Evolutionary conservation across 495 filamentous ascomycete genomes (phyloP).

Genomic region (Aspergillus taichungensis): DNA sequence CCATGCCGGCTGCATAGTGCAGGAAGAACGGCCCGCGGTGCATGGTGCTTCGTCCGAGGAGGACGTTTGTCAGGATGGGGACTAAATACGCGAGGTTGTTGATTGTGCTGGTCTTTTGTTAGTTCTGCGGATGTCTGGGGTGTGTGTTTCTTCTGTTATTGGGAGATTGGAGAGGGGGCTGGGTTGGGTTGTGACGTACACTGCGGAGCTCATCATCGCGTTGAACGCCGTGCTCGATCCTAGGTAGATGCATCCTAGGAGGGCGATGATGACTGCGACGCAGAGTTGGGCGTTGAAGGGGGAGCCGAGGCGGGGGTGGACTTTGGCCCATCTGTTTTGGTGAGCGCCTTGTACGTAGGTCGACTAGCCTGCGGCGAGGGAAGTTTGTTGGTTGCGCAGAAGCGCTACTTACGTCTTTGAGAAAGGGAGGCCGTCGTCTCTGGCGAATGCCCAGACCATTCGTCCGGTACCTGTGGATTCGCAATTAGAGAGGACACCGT

Average conservation of each 20-base stretch:
- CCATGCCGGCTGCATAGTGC: constrained; percentile 19
- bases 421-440: constrained; percentile 47
- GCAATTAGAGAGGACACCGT: too few relatives aligned
- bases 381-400: background rate
- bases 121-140: background rate
- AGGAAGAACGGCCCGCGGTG: constrained; percentile 26
- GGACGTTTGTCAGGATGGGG: constrained; percentile 28
- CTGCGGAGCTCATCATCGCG: constrained; percentile 55
- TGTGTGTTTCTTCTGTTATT: background rate
- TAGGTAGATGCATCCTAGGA: constrained; percentile 61
- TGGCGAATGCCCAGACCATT: constrained; percentile 62
- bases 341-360: too few relatives aligned
- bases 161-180: background rate
- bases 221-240: constrained; percentile 62
- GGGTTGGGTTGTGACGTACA: constrained; percentile 12
- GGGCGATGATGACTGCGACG: constrained; percentile 46
- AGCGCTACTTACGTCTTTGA: constrained; percentile 16
- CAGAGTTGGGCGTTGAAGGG: constrained; percentile 56
- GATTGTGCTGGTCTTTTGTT: constrained; percentile 18
- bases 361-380: too few relatives aligned
- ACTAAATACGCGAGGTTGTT: constrained; percentile 29
- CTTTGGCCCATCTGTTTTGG: constrained; percentile 17
- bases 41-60: constrained; percentile 25
- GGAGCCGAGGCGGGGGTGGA: constrained; percentile 14
- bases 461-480: constrained; percentile 54